Conservation (phyloP, 129 eudicot species). For the Kitagawia praeruptora region DNA sequence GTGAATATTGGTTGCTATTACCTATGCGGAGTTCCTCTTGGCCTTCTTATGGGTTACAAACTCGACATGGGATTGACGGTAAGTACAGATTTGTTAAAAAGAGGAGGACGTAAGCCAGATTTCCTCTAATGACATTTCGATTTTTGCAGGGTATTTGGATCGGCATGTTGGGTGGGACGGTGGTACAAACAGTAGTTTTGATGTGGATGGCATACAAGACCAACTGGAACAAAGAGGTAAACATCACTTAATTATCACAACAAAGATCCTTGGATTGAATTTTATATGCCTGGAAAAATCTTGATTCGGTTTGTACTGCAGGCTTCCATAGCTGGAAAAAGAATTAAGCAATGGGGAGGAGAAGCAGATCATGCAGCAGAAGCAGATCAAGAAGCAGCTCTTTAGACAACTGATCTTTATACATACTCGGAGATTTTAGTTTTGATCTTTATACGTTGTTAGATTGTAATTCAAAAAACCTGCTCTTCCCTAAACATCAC, state of each 20-base stretch:
- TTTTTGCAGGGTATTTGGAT: conserved; percentile 49
- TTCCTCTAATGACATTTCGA: not conserved
- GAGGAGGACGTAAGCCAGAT: not conserved
- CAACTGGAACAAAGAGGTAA: conserved; percentile 73
- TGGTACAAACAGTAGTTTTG: conserved; percentile 32
- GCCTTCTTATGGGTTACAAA: conserved; percentile 39
- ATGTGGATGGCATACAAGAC: conserved; percentile 37
- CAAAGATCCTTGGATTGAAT: not conserved
- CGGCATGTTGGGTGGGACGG: conserved; percentile 44
- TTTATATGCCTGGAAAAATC: not conserved
- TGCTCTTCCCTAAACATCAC: no score
- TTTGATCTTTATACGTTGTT: not conserved
- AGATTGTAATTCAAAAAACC: no score
- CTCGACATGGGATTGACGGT: conserved; percentile 48
- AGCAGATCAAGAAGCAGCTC: not conserved
- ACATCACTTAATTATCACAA: not conserved
- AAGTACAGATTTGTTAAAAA: not conserved
- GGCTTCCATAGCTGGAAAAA: conserved; percentile 41
- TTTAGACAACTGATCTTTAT: not conserved
- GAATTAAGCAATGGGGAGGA: conserved; percentile 47
- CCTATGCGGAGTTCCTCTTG: conserved; percentile 42
- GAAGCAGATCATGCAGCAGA: conserved; percentile 12
- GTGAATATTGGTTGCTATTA: conserved; percentile 50
- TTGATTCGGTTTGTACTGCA: conserved; percentile 17
- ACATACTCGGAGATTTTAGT: not conserved